Percentiles rank a stretch among this genome's conserved stretches.
These are phyloP conservation scores for Exophiala sp. DNA, from an alignment of 2,329 filamentous ascomycete genomes.

Conservation along the genomic window DNA sequence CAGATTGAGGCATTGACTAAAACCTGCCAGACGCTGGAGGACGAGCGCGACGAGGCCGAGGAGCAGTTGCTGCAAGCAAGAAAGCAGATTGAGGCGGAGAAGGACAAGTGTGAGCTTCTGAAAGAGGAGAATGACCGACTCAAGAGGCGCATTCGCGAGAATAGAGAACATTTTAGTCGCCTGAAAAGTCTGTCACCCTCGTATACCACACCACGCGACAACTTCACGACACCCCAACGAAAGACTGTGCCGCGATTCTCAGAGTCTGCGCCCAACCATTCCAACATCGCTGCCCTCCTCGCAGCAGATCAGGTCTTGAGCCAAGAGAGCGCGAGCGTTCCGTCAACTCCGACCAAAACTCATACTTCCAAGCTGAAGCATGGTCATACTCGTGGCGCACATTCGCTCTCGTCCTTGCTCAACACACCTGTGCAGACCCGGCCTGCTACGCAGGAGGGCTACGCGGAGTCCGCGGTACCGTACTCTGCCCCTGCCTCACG, in stretches of 20 bases:
- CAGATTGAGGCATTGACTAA: conserved; percentile 56
- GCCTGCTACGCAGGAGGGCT: conserved; percentile 42
- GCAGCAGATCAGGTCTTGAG: conserved; percentile 68
- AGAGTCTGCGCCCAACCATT: conserved; percentile 37
- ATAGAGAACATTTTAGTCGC: conserved; percentile 76
- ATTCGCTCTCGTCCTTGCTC: conserved; percentile 79
- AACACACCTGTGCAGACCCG: conserved; percentile 62
- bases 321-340: conserved; percentile 68
- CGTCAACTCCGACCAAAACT: conserved; percentile 60
- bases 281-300: conserved; percentile 67
- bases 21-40: conserved; percentile 60
- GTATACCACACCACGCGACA: conserved; percentile 56
- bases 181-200: conserved; percentile 48
- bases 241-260: conserved; percentile 39
- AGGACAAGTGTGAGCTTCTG: conserved; percentile 64
- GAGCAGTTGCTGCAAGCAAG: conserved; percentile 65
- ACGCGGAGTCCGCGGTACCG: conserved; percentile 25
- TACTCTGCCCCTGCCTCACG: conserved; percentile 30
- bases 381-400: conserved; percentile 67
- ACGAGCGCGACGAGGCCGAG: conserved; percentile 52
- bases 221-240: conserved; percentile 42
- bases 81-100: conserved; percentile 69
- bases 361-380: conserved; percentile 46
- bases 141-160: conserved; percentile 78
- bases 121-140: conserved; percentile 70